phyloP scores from a whole-genome alignment of 441 rosid genomes.

The Euphorbia schlechtendalii region DNA sequence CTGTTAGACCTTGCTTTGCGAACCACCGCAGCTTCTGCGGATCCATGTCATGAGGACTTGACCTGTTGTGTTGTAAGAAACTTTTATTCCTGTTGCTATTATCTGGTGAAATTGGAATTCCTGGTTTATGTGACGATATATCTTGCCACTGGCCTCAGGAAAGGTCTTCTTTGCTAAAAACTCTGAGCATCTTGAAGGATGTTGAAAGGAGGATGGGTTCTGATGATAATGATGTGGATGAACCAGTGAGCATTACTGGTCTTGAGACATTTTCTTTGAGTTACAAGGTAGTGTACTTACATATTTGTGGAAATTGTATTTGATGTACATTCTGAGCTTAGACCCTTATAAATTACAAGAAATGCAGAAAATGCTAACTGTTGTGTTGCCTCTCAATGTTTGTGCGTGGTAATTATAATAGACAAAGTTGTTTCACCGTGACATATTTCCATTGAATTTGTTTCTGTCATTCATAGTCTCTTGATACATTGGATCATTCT shows the following conservation, averaged over 20 bases:
- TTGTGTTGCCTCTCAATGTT: not conserved
- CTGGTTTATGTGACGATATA: slow-evolving; percentile 12
- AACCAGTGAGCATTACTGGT: slow-evolving; percentile 75
- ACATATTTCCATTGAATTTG: not conserved
- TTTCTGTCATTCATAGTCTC: no score
- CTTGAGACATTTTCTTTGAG: slow-evolving; percentile 94
- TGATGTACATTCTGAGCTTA: not conserved
- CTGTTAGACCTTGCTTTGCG: slow-evolving; percentile 96
- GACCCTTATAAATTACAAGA: not conserved
- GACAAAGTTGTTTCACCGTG: not conserved
- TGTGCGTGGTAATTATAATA: not conserved
- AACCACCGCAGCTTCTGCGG: slow-evolving; percentile 95
- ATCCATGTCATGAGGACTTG: slow-evolving; percentile 94
- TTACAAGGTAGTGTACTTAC: slow-evolving; percentile 63
- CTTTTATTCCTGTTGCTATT: slow-evolving; percentile 11
- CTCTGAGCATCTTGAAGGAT: slow-evolving; percentile 58
- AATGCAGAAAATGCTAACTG: not conserved
- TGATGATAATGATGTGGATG: slow-evolving; percentile 50
- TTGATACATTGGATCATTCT: not conserved
- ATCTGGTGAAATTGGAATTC: slow-evolving; percentile 9
- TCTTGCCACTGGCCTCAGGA: slow-evolving; percentile 51
- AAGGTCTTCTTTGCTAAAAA: slow-evolving; percentile 73
- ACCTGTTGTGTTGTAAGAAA: slow-evolving; percentile 84
- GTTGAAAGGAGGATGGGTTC: slow-evolving; percentile 29
- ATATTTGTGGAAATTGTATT: not conserved